These are phyloP conservation scores for Lactifluus echinatus DNA, from an alignment of 768 basidiomycete species.

Conservation along the genomic window DNA sequence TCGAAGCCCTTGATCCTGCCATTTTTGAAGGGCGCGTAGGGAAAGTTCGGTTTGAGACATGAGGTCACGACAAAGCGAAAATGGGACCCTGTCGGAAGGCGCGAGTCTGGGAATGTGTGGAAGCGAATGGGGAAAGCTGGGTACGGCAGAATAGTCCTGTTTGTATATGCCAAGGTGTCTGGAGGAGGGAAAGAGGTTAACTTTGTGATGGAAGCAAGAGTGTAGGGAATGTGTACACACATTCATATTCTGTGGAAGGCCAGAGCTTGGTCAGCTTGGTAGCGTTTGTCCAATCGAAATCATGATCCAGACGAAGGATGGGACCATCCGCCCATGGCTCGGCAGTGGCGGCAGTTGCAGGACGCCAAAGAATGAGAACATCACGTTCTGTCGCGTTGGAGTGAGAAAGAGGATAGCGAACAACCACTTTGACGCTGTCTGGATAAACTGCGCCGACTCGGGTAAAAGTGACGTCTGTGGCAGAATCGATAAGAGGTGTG, in stretches of 20 bases:
- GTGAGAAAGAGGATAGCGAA: slow-evolving; percentile 42
- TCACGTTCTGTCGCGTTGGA: slow-evolving; percentile 27
- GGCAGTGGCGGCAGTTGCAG: slow-evolving; percentile 21
- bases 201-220: neutral
- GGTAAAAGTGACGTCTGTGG: slow-evolving; percentile 49
- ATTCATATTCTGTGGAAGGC: slow-evolving; percentile 65
- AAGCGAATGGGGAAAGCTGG: slow-evolving; percentile 47
- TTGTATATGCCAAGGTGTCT: slow-evolving; percentile 38
- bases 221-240: slow-evolving; percentile 31
- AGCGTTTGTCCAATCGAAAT: slow-evolving; percentile 52
- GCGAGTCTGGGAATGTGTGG: slow-evolving; percentile 67
- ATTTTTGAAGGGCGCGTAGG: slow-evolving; percentile 49
- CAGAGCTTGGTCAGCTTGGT: slow-evolving; percentile 49
- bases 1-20: slow-evolving; percentile 56
- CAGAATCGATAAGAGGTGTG: slow-evolving; percentile 48
- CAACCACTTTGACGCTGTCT: slow-evolving; percentile 50
- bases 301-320: slow-evolving; percentile 32
- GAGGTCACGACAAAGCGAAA: slow-evolving; percentile 66
- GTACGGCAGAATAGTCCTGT: slow-evolving; percentile 42
- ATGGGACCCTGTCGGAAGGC: slow-evolving; percentile 41
- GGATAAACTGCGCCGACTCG: slow-evolving; percentile 65
- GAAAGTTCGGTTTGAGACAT: slow-evolving; percentile 65
- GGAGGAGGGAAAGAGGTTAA: neutral
- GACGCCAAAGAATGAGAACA: slow-evolving; percentile 41
- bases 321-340: slow-evolving; percentile 52